Base-by-base conservation (phyloP, 805 yeast genomes). In the Wickerhamiella domercqiae region DNA sequence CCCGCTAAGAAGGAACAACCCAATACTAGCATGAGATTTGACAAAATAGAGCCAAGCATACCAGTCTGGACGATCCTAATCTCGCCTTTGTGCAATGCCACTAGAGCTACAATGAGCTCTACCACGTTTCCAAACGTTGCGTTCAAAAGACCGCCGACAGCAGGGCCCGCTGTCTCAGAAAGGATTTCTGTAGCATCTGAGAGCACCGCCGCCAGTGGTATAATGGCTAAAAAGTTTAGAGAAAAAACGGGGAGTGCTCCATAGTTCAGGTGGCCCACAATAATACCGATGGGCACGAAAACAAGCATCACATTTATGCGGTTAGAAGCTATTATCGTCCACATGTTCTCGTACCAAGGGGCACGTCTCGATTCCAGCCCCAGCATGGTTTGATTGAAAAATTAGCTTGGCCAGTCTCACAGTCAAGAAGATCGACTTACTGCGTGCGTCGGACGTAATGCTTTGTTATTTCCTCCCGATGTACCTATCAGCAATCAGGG, bases 61-160 rank as follows among this genome's bases (percentile, higher is more conserved):
- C 94, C 80, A 2, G 97, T 94, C 60, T 90, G 97, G 21, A 90
- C 97, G 51, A 90, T 86, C 45, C 94, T 70, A 36, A 90, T 74
- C 60, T 90, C 96, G 47, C 82, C 80, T 32, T 80, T 78, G 47
- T 62, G 66, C 50, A 90, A 66, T 1, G 98, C 98, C 48, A 90
- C 83, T 20, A 90, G 65, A 1, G 94, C 80, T 25, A 90, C 97
- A 57, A 90, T 90, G 42, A 90, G 73, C 62, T 90, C 98, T 17
- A 90, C 95, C 2, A 97, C 97, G 57, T 90, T 90, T 41, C 98
- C 98, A 56, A 90, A 82, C 7, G 97, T 86, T 2, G 98, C 98
- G 60, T 90, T 90, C 51, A 90, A 66, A 45, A 90, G 66, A 0
- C 97, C 97, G 11, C 98, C 97, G 18, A 87, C 47, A 7, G 96